Evolutionary conservation across 2,329 filamentous ascomycete genomes (phyloP), one percentile per base, ranked within the genome.

Genomic region (Fusarium buxicola): DNA sequence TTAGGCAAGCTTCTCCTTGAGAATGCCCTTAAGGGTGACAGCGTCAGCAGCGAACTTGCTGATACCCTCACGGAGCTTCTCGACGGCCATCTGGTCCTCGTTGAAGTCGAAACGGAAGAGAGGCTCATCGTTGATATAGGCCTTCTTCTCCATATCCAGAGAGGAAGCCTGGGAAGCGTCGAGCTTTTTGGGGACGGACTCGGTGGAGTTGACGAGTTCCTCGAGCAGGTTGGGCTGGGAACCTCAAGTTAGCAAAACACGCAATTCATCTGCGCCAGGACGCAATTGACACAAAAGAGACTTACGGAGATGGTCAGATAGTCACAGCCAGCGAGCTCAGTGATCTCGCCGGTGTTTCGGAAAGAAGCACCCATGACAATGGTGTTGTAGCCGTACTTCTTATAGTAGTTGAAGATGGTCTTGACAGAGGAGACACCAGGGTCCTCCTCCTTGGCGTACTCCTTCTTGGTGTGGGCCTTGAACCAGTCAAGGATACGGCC

Each of bases 331-430:
- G 94, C 94, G 63, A 99, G 88, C 86, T 99, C 95, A 43, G 92
- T 98, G 81, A 99, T 96, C 85, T 99, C 95, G 75, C 95, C 95
- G 65, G 84, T 84, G 85, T 91, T 98, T 79, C 95, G 89, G 92
- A 99, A 99, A 35, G 94, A 97, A 71, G 95, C 95, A 76, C 95
- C 95, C 95, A 99, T 99, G 82, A 99, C 95, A 73, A 98, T 97
- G 80, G 95, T 99, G 74, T 96, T 97, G 90, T 99, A 97, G 80
- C 91, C 92, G 80, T 84, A 92, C 87, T 98, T 98, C 92, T 99
- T 99, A 91, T 99, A 99, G 92, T 99, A 99, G 88, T 99, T 95
- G 89, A 90, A 99, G 84, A 99, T 99, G 80, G 74, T 77, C 86
- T 94, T 86, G 76, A 99, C 95, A 69, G 91, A 94, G 84, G 92